Evolutionary conservation across 306 rosid species (phyloP), one percentile per base, ranked within the genome.

Genomic region (Vigna nakashimae): DNA sequence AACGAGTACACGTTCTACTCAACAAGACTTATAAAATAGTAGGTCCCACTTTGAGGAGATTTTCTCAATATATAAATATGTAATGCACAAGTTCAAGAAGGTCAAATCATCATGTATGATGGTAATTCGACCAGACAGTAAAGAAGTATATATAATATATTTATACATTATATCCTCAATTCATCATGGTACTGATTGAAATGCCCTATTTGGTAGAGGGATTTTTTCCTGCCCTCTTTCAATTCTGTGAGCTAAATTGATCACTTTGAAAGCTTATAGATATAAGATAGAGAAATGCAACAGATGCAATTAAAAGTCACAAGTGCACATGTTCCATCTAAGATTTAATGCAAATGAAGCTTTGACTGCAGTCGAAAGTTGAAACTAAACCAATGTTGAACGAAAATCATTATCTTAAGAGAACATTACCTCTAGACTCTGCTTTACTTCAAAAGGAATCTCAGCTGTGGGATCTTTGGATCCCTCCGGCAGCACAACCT

Each of bases 401-500:
- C 67, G 63, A 49, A 60, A 55, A 62, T 52, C 24, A 53, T 53
- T 64, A 64, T 64, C 15, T 62, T 43, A 71, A 48, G 71, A 66
- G 22, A 72, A 71, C 64, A 17, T 84, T 86, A 95, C 99, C 93
- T 91, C 92, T 48, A 87, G 83, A 82, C 20, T 89, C 79, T 95
- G 96, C 73, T 92, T 93, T 75, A 95, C 96, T 7, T 85, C 79
- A 75, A 92, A 92, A 77, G 98, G 93, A 87, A 89, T 75, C 70
- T 86, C 87, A 51, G 92, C 90, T 59, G 80, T 77, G 57, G 99
- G 94, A 84, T 87, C 90, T 79, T 79, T 91, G 66, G 98, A 92
- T 82, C 98, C 97, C 91, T 95, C 98, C 15, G 98, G 99, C 57
- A 95, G 90, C 80, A 92, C 96, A 65, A 95, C 91, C 99, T 92